These are phyloP conservation scores for Xylaria castorea DNA, from an alignment of 495 filamentous ascomycete genomes.

Conservation along the genomic window DNA sequence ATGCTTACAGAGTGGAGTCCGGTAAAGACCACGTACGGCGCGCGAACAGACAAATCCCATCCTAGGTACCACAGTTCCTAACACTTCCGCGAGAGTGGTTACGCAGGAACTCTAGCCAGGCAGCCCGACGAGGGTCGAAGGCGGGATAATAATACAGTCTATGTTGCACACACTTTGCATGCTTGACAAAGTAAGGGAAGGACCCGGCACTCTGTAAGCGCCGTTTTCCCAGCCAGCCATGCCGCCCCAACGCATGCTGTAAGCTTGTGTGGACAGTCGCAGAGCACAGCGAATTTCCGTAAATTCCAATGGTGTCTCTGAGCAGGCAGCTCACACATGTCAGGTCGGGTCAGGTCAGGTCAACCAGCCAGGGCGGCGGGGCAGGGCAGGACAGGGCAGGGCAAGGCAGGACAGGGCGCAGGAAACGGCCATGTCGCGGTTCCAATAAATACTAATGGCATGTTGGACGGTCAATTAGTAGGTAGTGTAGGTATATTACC, in stretches of 20 bases:
- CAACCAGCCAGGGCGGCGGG: background rate
- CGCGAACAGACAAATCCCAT: conserved; percentile 17
- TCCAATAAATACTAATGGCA: conserved; percentile 13
- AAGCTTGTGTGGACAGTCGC: conserved; percentile 14
- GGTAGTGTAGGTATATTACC: too few species aligned
- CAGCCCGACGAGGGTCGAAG: conserved; percentile 21
- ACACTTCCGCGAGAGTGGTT: conserved; percentile 28
- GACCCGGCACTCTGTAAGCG: background rate
- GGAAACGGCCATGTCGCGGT: conserved; percentile 12
- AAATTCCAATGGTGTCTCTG: conserved; percentile 16
- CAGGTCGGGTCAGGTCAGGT: conserved; percentile 14
- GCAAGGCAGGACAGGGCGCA: conserved; percentile 19
- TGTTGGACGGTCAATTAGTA: conserved; percentile 20
- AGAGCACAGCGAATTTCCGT: conserved; percentile 19
- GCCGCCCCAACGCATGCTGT: conserved; percentile 6
- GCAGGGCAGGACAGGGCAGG: background rate
- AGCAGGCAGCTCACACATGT: conserved; percentile 10
- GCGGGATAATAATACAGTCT: conserved; percentile 18
- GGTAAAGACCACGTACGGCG: conserved; percentile 17
- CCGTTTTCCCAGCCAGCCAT: conserved; percentile 19
- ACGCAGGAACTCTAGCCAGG: conserved; percentile 26
- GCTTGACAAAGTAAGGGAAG: conserved; percentile 19
- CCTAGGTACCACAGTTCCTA: conserved; percentile 19
- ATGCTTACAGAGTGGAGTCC: conserved; percentile 25
- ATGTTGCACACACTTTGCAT: conserved; percentile 27